Conservation (phyloP, 2,329 filamentous ascomycete species). For the Alternaria gaisen region DNA sequence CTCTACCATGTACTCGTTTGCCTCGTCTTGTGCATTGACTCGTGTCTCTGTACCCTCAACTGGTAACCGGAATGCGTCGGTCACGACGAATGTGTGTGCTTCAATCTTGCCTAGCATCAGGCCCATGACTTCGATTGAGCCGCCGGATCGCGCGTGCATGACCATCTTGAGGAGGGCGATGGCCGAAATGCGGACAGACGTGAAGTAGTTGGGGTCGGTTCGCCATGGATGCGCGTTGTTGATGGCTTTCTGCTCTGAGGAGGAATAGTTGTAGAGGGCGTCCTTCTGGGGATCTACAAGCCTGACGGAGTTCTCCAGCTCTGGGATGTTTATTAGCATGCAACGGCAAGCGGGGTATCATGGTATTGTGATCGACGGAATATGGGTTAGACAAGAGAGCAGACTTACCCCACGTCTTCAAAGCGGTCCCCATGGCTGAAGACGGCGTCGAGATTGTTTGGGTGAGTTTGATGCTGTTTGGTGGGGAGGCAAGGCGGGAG, state of each 20-base stretch:
- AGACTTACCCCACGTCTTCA: conserved; percentile 50
- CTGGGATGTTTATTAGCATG: conserved; percentile 58
- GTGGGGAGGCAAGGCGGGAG: conserved; percentile 19
- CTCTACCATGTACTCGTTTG: conserved; percentile 95
- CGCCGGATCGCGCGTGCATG: conserved; percentile 97
- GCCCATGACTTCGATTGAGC: conserved; percentile 94
- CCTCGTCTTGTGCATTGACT: conserved; percentile 94
- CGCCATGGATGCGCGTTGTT: conserved; percentile 76
- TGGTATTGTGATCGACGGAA: background rate
- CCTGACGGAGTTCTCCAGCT: conserved; percentile 83
- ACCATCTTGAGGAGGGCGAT: conserved; percentile 98
- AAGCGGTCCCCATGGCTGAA: conserved; percentile 44
- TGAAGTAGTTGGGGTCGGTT: conserved; percentile 85
- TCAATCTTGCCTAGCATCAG: conserved; percentile 96
- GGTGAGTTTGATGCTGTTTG: conserved; percentile 15
- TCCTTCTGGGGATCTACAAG: conserved; percentile 88
- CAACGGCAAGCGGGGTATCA: conserved; percentile 21
- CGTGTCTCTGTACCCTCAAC: conserved; percentile 98
- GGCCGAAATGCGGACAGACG: conserved; percentile 89
- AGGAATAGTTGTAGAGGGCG: conserved; percentile 87
- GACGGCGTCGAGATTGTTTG: conserved; percentile 9
- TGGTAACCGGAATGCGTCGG: conserved; percentile 90
- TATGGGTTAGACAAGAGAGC: background rate
- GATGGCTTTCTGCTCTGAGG: conserved; percentile 71
- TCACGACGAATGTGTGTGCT: conserved; percentile 86